Evolutionary conservation across 2,329 filamentous ascomycete species (phyloP).

Genomic region (Pseudogymnoascus sp.): DNA sequence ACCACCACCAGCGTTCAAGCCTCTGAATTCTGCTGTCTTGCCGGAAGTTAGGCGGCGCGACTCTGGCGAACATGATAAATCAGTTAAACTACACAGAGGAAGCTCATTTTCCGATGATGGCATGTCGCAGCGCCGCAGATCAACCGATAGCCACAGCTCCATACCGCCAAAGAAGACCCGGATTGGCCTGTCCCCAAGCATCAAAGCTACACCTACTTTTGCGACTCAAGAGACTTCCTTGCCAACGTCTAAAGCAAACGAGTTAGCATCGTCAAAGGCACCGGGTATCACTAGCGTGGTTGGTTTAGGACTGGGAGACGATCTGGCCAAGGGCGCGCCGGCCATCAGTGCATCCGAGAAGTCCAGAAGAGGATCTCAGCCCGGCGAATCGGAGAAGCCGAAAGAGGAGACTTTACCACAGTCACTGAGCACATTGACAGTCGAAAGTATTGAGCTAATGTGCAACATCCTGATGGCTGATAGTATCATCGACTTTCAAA

Average conservation of each 20-base stretch:
- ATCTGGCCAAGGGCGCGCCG: not conserved
- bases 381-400: not conserved
- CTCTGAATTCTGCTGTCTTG: not conserved
- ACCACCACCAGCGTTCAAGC: not conserved
- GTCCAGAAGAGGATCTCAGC: not conserved
- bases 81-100: not conserved
- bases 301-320: not conserved
- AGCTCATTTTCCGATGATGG: slow-evolving; percentile 1
- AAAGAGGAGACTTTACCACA: not conserved
- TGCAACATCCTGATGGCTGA: slow-evolving; percentile 4
- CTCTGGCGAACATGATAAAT: not conserved
- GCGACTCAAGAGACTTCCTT: not conserved
- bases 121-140: not conserved
- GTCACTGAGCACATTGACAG: not conserved
- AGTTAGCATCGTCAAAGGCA: not conserved
- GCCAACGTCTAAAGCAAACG: not conserved
- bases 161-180: not conserved
- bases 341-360: not conserved
- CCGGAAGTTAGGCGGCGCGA: slow-evolving; percentile 2
- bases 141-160: not conserved
- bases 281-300: not conserved
- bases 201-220: not conserved
- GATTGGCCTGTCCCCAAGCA: not conserved
- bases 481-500: not conserved
- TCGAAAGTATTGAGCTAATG: not conserved